These are phyloP conservation scores for Auricularia sp. DNA, from an alignment of 768 basidiomycete species.

Conservation along the genomic window DNA sequence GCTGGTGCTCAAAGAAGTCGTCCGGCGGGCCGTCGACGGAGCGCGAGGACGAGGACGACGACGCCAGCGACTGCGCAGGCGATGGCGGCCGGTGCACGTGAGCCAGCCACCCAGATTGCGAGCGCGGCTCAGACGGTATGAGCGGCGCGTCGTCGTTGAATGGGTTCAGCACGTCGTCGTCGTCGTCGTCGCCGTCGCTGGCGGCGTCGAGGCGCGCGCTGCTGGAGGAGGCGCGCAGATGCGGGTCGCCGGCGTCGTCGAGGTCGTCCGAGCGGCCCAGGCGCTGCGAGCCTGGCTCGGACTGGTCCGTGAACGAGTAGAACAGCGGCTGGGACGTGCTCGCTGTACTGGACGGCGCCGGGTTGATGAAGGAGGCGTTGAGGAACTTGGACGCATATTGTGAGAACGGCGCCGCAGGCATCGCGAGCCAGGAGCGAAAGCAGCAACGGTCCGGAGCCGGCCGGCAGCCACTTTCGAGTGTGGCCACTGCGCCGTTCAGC, in stretches of 20 bases:
- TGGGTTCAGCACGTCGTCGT: slow-evolving; percentile 7
- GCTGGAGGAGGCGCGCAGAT: slow-evolving; percentile 50
- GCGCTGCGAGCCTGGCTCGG: slow-evolving; percentile 47
- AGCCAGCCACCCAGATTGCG: slow-evolving; percentile 46
- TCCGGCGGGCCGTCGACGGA: slow-evolving; percentile 35
- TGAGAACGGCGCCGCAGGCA: slow-evolving; percentile 40
- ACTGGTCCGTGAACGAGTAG: slow-evolving; percentile 63
- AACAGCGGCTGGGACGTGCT: slow-evolving; percentile 71
- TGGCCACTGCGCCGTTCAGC: too few species aligned
- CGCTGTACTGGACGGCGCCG: slow-evolving; percentile 37
- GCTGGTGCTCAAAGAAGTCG: slow-evolving; percentile 24
- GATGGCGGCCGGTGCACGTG: slow-evolving; percentile 55
- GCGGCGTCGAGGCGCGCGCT: slow-evolving; percentile 16
- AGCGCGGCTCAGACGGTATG: slow-evolving; percentile 22
- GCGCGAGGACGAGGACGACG: slow-evolving; percentile 32
- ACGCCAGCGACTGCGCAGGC: slow-evolving; percentile 18
- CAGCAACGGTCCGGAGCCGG: too few species aligned
- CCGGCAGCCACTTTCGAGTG: too few species aligned
- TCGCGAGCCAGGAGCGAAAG: not conserved
- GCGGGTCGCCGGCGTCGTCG: slow-evolving; percentile 61
- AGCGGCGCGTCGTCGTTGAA: slow-evolving; percentile 17
- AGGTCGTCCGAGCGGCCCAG: slow-evolving; percentile 19
- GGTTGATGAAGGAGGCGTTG: slow-evolving; percentile 39
- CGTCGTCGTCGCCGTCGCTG: slow-evolving; percentile 24
- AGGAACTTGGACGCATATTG: slow-evolving; percentile 77